phyloP scores from a whole-genome alignment of 1,284 basidiomycete species.

The Sphaerobolus stellatus region DNA sequence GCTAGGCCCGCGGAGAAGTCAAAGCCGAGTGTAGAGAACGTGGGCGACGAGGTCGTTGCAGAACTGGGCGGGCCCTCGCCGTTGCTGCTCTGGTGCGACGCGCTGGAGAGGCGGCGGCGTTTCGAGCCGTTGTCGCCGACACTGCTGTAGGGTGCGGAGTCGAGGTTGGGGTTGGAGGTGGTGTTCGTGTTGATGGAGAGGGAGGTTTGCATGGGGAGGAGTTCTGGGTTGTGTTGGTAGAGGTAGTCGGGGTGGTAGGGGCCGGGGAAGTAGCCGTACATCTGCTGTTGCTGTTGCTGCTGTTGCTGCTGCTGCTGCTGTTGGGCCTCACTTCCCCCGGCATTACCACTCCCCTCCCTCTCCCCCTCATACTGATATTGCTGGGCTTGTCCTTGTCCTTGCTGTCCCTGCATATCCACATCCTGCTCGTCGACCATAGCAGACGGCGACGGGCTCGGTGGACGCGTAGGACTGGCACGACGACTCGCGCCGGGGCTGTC shows the following conservation, averaged over 20 bases:
- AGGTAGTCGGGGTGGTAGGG: constrained; percentile 72
- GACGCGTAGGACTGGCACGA: constrained; percentile 63
- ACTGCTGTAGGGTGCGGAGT: constrained; percentile 37
- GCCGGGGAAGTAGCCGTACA: constrained; percentile 49
- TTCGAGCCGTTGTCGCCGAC: constrained; percentile 48
- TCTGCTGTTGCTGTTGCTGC: neutral
- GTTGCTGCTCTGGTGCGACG: constrained; percentile 38
- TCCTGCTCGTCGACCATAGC: constrained; percentile 3
- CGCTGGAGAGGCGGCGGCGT: constrained; percentile 69
- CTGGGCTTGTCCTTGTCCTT: constrained; percentile 3
- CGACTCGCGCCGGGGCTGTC: constrained; percentile 71
- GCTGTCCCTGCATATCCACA: constrained; percentile 5
- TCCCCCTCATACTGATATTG: no score
- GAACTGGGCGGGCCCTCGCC: constrained; percentile 63
- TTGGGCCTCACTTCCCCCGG: no score
- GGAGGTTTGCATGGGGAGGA: constrained; percentile 42
- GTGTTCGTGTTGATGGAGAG: no score
- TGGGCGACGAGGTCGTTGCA: constrained; percentile 41
- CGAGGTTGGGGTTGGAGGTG: no score
- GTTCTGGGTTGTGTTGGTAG: constrained; percentile 50
- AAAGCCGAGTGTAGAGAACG: no score
- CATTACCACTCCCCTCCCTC: no score
- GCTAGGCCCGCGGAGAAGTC: no score
- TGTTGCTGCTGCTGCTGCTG: neutral
- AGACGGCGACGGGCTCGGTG: constrained; percentile 11